phyloP scores from a whole-genome alignment of 2,329 filamentous ascomycete species.

The Didymella sp. region DNA sequence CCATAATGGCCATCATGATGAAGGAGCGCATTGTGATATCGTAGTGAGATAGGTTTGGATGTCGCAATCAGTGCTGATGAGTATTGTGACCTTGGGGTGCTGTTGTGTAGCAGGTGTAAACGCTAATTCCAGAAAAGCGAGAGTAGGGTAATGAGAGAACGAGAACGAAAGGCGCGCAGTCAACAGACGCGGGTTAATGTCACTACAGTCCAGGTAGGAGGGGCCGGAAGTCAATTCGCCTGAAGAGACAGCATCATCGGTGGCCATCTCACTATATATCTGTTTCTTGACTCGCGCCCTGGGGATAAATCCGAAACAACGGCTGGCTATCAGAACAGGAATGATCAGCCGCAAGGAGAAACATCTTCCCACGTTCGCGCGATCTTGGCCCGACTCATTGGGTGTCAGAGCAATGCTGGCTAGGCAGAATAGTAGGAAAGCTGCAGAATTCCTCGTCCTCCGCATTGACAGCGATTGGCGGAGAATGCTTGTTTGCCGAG shows the following conservation, averaged over 20 bases:
- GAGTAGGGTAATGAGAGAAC: slow-evolving; percentile 17
- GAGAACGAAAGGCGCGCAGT: slow-evolving; percentile 28
- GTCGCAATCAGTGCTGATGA: not conserved
- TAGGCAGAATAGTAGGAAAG: slow-evolving; percentile 18
- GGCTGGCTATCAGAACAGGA: slow-evolving; percentile 31
- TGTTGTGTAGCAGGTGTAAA: slow-evolving; percentile 1
- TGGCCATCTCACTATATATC: slow-evolving; percentile 33
- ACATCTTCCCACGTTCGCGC: slow-evolving; percentile 31
- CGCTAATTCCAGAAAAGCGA: slow-evolving; percentile 23
- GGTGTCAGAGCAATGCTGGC: slow-evolving; percentile 15
- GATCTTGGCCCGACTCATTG: slow-evolving; percentile 27
- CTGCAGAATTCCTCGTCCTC: slow-evolving; percentile 28
- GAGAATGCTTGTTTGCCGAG: slow-evolving; percentile 25
- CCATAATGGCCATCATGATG: slow-evolving; percentile 35
- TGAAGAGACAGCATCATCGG: slow-evolving; percentile 22
- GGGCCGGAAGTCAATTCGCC: slow-evolving; percentile 29
- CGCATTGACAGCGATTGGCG: slow-evolving; percentile 27
- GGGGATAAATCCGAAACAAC: slow-evolving; percentile 35
- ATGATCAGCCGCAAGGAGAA: slow-evolving; percentile 45
- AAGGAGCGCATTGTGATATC: slow-evolving; percentile 36
- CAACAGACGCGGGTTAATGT: slow-evolving; percentile 16
- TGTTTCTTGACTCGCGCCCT: slow-evolving; percentile 21
- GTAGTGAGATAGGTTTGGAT: not conserved
- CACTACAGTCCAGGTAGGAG: slow-evolving; percentile 23
- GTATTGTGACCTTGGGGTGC: not conserved